Evolutionary conservation across 176 grass and related monocot species (phyloP).

Genomic region (Hsuehochloa calcarea): DNA sequence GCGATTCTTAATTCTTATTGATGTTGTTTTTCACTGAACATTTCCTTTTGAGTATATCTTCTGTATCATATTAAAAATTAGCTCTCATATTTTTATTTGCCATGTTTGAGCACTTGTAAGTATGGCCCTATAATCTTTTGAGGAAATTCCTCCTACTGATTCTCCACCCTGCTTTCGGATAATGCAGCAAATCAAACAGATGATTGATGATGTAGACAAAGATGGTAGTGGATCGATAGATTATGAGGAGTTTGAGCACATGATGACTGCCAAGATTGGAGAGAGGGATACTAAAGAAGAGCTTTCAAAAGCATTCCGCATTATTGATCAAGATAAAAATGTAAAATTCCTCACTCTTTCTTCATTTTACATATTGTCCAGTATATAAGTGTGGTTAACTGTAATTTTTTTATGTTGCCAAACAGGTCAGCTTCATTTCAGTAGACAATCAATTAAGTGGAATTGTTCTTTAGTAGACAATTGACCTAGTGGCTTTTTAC

Average conservation of each 20-base stretch:
- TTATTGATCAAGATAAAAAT: constrained; percentile 94
- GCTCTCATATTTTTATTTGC: neutral
- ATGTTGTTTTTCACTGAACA: neutral
- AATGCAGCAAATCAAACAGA: constrained; percentile 88
- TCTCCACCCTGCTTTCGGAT: neutral
- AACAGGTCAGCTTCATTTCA: neutral
- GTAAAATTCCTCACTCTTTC: constrained; percentile 36
- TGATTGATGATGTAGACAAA: constrained; percentile 98
- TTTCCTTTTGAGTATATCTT: neutral
- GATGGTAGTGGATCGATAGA: constrained; percentile 90
- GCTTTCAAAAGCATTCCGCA: constrained; percentile 73
- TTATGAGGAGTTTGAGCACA: constrained; percentile 90
- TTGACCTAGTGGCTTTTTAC: neutral
- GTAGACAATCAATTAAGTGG: neutral
- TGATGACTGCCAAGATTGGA: constrained; percentile 95
- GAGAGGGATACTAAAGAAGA: constrained; percentile 96
- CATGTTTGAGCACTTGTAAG: neutral
- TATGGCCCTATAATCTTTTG: neutral
- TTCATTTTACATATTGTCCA: neutral
- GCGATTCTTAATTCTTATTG: neutral
- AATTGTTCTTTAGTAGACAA: neutral
- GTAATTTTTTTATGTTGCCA: neutral
- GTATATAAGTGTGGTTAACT: neutral
- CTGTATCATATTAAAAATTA: neutral
- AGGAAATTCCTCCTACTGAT: constrained; percentile 10